These are phyloP conservation scores for Saccharomycopsis javanensis DNA, from an alignment of 805 yeast species.

Conservation along the genomic window DNA sequence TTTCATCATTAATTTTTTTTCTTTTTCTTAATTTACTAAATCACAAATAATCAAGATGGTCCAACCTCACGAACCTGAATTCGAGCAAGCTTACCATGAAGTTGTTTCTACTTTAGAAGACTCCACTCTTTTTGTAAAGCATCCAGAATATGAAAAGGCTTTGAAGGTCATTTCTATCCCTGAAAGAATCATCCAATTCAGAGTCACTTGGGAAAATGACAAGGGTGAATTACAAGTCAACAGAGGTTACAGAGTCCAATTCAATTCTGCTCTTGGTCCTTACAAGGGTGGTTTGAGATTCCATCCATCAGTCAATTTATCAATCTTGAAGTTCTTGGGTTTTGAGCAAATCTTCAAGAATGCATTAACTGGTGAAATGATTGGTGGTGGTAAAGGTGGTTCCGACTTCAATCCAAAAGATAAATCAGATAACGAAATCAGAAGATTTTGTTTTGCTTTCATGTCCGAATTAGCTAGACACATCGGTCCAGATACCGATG, in stretches of 20 bases:
- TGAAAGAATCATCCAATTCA: slow-evolving; percentile 92
- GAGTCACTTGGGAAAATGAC: slow-evolving; percentile 98
- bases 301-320: slow-evolving; percentile 94
- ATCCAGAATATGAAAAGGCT: slow-evolving; percentile 84
- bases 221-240: slow-evolving; percentile 84
- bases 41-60: slow-evolving; percentile 11
- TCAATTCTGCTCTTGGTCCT: slow-evolving; percentile 97
- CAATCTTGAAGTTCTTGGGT: slow-evolving; percentile 92
- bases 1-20: not conserved
- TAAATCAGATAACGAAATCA: slow-evolving; percentile 83
- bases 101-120: slow-evolving; percentile 79
- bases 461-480: slow-evolving; percentile 93
- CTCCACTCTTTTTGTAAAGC: slow-evolving; percentile 79
- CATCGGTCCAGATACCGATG: slow-evolving; percentile 96
- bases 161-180: slow-evolving; percentile 89
- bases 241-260: slow-evolving; percentile 97
- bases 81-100: slow-evolving; percentile 97
- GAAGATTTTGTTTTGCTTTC: slow-evolving; percentile 93
- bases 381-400: slow-evolving; percentile 99
- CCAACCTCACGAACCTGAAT: slow-evolving; percentile 83
- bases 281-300: slow-evolving; percentile 98
- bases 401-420: slow-evolving; percentile 97
- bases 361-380: slow-evolving; percentile 91
- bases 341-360: slow-evolving; percentile 98
- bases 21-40: not conserved